A percentile compares a stretch with the other conserved stretches of the same genome.
phyloP scores from a whole-genome alignment of 1,284 basidiomycete genomes.

The Trichosporon inkin region DNA sequence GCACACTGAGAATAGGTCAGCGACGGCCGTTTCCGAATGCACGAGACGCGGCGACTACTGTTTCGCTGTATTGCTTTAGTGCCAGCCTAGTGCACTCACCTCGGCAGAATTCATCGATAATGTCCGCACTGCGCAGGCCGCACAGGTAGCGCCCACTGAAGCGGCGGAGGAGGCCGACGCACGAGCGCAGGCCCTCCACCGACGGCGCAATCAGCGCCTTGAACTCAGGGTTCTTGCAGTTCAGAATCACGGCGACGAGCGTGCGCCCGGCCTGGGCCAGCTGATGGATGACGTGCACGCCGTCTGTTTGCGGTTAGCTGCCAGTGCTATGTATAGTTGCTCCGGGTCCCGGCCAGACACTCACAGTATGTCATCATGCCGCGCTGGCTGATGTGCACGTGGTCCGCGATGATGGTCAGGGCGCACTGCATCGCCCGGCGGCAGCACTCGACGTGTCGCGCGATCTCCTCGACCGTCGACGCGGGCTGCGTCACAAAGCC shows the following conservation, averaged over 20 bases:
- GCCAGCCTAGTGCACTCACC: too few species aligned
- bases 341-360: conserved; percentile 39
- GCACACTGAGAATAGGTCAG: conserved; percentile 58
- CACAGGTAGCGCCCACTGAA: conserved; percentile 59
- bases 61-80: not conserved
- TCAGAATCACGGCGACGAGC: conserved; percentile 73
- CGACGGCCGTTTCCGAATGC: conserved; percentile 5
- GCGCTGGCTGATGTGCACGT: conserved; percentile 68
- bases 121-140: conserved; percentile 77
- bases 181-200: conserved; percentile 75
- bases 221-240: conserved; percentile 55
- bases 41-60: too few species aligned
- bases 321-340: conserved; percentile 6
- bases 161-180: conserved; percentile 67
- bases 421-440: conserved; percentile 60
- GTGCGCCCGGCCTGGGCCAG: conserved; percentile 87
- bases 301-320: conserved; percentile 56
- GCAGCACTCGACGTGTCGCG: conserved; percentile 48
- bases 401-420: conserved; percentile 64
- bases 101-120: conserved; percentile 88
- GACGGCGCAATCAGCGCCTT: conserved; percentile 67
- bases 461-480: conserved; percentile 46
- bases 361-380: conserved; percentile 88
- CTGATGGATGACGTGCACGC: conserved; percentile 88
- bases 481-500: conserved; percentile 50